Evolutionary conservation across 1,284 basidiomycete species (phyloP).

Genomic region (Cerioporus squamosus): DNA sequence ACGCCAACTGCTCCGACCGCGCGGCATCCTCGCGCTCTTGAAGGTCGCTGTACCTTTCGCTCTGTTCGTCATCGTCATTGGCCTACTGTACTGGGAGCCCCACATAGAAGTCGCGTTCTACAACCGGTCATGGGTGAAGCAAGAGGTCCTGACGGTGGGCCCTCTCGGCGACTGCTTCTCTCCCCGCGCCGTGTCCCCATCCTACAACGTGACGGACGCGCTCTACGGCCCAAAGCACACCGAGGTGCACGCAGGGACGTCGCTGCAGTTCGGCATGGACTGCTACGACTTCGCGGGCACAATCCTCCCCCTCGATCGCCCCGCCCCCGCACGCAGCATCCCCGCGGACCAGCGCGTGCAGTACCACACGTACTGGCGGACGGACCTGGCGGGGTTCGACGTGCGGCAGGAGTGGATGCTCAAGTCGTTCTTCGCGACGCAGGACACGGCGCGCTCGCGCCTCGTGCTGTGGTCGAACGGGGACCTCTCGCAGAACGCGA

Average conservation of each 20-base stretch:
- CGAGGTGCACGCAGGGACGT: conserved; percentile 79
- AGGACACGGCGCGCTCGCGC: conserved; percentile 65
- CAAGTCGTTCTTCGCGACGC: conserved; percentile 90
- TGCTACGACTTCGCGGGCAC: conserved; percentile 83
- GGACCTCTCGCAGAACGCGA: conserved; percentile 61
- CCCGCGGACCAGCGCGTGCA: conserved; percentile 52
- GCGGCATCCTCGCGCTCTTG: conserved; percentile 21
- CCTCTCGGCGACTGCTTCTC: conserved; percentile 80
- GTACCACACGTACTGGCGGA: conserved; percentile 92
- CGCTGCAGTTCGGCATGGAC: conserved; percentile 77
- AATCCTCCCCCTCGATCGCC: conserved; percentile 16
- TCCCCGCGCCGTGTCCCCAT: conserved; percentile 54
- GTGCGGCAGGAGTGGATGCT: conserved; percentile 87
- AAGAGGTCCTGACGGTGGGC: conserved; percentile 66
- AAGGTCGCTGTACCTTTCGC: conserved; percentile 36
- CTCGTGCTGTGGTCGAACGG: conserved; percentile 91
- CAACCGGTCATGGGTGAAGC: conserved; percentile 71
- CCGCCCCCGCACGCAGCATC: conserved; percentile 1
- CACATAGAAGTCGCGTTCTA: conserved; percentile 85
- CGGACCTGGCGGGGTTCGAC: conserved; percentile 79
- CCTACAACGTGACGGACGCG: conserved; percentile 72
- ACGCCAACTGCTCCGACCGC: conserved; percentile 20
- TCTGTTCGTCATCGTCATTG: conserved; percentile 48
- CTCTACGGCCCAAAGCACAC: conserved; percentile 63
- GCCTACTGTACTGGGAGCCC: conserved; percentile 68